Evolutionary conservation across 2,329 filamentous ascomycete genomes (phyloP), one percentile per base, ranked within the genome.

Genomic region (Whalleya microplaca): DNA sequence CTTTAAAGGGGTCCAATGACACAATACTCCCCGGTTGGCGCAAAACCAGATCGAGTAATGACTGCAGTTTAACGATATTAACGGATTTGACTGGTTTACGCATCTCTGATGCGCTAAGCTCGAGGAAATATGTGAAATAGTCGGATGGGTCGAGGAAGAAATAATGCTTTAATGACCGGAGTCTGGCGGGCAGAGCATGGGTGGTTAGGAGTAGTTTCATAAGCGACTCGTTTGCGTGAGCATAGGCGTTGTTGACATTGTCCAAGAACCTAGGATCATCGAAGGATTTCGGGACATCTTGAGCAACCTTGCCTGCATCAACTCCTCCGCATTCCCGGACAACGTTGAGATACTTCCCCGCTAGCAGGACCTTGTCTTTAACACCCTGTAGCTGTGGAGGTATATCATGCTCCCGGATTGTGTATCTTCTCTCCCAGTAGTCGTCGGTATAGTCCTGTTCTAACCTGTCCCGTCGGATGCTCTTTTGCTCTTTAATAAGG

Each of bases 361-460:
- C 95, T 32, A 99, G 81, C 2, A 99, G 80, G 1, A 98, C 94
- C 74, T 97, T 97, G 65, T 96, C 93, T 71, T 95, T 95, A 64
- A 98, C 89, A 23, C 84, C 87, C 70, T 95, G 90, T 3, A 99
- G 83, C 71, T 99, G 95, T 8, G 94, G 93, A 2, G 95, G 95
- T 1, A 98, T 88, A 58, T 96, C 90, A 47, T 91, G 87, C 59
- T 96, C 92, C 56, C 95, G 88, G 61, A 99, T 89, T 3, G 95
- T 98, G 71, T 99, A 99, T 61, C 95, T 84, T 69, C 96, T 92
- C 72, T 99, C 95, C 95, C 95, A 99, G 73, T 99, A 99, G 69
- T 99, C 95, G 72, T 99, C 95, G 0, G 94, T 99, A 69, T 98
- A 99, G 72, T 99, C 95, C 70, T 96, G 89, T 69, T 98, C 92